Percentiles rank a stretch among this genome's conserved stretches.
These are phyloP conservation scores for Erythrophleum ivorense DNA, from an alignment of 331 rosid genomes.

Conservation along the genomic window DNA sequence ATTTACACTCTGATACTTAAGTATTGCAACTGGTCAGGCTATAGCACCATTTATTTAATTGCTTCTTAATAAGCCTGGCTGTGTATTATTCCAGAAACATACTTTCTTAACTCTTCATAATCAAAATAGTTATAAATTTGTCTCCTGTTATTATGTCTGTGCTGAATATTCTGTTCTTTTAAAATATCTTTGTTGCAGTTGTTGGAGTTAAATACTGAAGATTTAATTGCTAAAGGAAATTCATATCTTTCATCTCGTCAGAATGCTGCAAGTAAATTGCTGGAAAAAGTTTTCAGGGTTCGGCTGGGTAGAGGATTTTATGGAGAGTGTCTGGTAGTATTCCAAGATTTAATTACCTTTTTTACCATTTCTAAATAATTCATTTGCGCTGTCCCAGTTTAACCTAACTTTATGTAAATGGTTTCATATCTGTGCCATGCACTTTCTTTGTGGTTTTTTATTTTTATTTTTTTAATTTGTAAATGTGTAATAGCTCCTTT, in stretches of 20 bases:
- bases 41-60: constrained; percentile 20
- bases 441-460: not conserved
- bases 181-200: constrained; percentile 55
- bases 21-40: constrained; percentile 16
- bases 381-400: constrained; percentile 4
- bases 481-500: not conserved
- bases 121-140: not conserved
- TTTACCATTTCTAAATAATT: not conserved
- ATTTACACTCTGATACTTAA: constrained; percentile 9
- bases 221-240: constrained; percentile 64
- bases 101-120: not conserved
- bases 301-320: constrained; percentile 85
- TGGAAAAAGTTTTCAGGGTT: constrained; percentile 67
- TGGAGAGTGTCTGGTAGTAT: constrained; percentile 88
- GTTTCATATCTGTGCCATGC: constrained; percentile 11
- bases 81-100: constrained; percentile 14
- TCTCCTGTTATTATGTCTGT: not conserved
- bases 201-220: constrained; percentile 62
- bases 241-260: constrained; percentile 52
- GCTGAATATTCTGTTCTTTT: constrained; percentile 35
- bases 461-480: not conserved
- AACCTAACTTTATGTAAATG: not conserved
- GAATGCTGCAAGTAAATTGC: constrained; percentile 64
- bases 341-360: constrained; percentile 26
- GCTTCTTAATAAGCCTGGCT: not conserved